Evolutionary conservation across 306 rosid species (phyloP), one percentile per base, ranked within the genome.

Genomic region (Dalbergia oliveri): DNA sequence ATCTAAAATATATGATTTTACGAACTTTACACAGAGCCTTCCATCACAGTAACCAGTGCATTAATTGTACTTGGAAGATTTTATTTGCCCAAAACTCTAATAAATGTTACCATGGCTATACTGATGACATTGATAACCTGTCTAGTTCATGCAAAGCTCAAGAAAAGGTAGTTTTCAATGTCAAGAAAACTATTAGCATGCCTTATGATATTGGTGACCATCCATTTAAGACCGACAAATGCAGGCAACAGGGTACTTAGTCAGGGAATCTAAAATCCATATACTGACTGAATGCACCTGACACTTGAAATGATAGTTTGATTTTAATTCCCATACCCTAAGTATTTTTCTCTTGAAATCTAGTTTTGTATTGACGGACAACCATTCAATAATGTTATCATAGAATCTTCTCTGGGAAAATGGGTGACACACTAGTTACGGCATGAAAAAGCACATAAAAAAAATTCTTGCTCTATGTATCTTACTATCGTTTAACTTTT

Each of bases 61-160:
- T 15, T 11, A 23, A 15, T 26, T 26, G 58, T 31, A 56, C 11
- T 49, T 5, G 60, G 67, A 50, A 67, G 61, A 16, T 34, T 37
- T 61, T 21, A 73, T 56, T 56, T 4, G 50, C 43, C 44, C 72
- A 50, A 58, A 53, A n/a, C 67, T 62, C 21, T n/a, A 23, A 35
- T 49, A 7, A 71, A 33, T 0, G 57, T 50, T 9, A 66, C 47
- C 57, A 54, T 39, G 63, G 31, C 39, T 54, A 39, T 57, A 43
- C 11, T 58, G 60, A 50, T 39, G 60, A 26, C 71, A 47, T 12
- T 47, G 53, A 59, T n/a, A 19, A 66, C 69, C 21, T 56, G 16
- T 33, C 59, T 67, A 50, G 14, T 73, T 74, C 73, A 73, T 57
- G 33, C 34, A 51, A 56, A 34, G 75, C 18, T 68, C n/a, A 65